Evolutionary conservation across 768 basidiomycete genomes (phyloP).

Genomic region (Lentinula guzmanii): DNA sequence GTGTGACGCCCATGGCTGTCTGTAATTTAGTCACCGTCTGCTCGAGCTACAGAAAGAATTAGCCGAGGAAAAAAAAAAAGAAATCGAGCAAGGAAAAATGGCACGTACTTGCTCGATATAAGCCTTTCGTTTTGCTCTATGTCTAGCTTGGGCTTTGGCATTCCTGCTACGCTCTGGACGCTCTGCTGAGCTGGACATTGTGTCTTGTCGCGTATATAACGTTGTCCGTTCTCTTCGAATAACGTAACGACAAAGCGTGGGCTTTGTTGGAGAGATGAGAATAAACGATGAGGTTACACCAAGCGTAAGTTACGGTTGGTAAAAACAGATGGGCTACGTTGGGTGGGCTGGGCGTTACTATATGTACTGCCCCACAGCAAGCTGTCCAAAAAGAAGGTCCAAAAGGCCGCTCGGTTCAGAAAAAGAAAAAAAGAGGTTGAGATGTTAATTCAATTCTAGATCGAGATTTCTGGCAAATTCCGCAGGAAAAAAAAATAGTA

Average conservation of each 20-base stretch:
- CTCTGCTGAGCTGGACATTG: conserved; percentile 27
- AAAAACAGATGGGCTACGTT: not conserved
- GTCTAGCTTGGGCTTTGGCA: conserved; percentile 83
- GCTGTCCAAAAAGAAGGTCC: not conserved
- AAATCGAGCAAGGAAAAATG: not conserved
- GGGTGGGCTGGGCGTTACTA: not conserved
- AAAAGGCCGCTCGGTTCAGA: not conserved
- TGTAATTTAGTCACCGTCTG: conserved; percentile 84
- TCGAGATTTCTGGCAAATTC: not conserved
- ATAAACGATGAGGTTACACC: not conserved
- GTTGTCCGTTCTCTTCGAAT: not conserved
- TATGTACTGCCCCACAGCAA: not conserved
- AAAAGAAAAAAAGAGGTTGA: not conserved
- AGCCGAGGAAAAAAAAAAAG: conserved; percentile 16
- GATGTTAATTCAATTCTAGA: not conserved
- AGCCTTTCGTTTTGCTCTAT: conserved; percentile 88
- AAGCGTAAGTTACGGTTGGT: not conserved
- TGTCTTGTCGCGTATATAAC: not conserved
- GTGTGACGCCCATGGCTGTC: conserved; percentile 62
- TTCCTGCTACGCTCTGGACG: conserved; percentile 83
- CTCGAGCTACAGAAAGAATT: conserved; percentile 50
- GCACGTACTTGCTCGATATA: conserved; percentile 77
- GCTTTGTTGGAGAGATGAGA: not conserved
- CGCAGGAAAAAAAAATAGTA: not conserved
- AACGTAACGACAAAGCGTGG: not conserved